Evolutionary conservation across 768 basidiomycete genomes (phyloP).

Genomic region (Cystobasidium onofrii): DNA sequence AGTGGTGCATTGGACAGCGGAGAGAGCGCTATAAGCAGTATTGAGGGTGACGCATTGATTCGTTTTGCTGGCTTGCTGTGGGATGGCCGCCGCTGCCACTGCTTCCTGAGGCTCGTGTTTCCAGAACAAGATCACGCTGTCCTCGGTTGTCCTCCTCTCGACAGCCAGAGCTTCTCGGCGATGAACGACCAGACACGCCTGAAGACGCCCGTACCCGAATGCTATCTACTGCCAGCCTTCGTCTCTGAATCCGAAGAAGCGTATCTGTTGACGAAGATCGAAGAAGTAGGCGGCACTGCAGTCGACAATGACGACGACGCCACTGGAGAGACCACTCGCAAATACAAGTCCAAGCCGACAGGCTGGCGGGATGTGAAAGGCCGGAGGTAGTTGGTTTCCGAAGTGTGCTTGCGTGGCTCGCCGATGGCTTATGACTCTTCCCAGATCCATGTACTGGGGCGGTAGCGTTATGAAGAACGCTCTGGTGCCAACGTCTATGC

Average conservation of each 20-base stretch:
- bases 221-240: conserved; percentile 35
- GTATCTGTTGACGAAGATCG: conserved; percentile 34
- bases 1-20: conserved; percentile 27
- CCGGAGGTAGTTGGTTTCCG: conserved; percentile 38
- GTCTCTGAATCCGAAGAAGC: conserved; percentile 31
- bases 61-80: background rate
- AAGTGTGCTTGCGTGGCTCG: too few relatives aligned
- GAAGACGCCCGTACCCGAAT: conserved; percentile 24
- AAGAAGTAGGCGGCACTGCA: conserved; percentile 27
- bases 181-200: conserved; percentile 24
- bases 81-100: background rate
- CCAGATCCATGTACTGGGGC: conserved; percentile 45
- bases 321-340: conserved; percentile 5
- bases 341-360: conserved; percentile 32
- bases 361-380: conserved; percentile 44
- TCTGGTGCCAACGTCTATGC: conserved; percentile 63
- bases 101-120: background rate
- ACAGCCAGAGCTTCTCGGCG: background rate
- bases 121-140: background rate
- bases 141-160: background rate
- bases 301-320: background rate
- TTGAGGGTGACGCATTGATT: background rate
- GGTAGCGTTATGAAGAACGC: conserved; percentile 47
- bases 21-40: background rate
- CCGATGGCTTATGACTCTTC: background rate